Evolutionary conservation across 2,329 filamentous ascomycete species (phyloP).

Genomic region (Cordyceps cateniannulata): DNA sequence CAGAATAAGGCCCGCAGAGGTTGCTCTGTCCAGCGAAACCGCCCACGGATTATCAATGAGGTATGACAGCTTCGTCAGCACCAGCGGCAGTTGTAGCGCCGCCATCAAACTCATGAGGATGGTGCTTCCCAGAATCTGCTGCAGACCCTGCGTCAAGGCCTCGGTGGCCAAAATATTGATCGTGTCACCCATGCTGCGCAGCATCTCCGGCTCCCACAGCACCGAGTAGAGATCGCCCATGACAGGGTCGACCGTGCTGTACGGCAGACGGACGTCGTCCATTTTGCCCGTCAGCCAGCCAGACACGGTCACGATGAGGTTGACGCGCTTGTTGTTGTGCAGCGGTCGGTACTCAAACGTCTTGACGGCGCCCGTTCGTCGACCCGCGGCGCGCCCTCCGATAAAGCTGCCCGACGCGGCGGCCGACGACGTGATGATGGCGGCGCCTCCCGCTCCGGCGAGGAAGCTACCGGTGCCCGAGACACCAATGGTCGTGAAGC

Average conservation of each 20-base stretch:
- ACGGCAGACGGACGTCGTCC: constrained; percentile 91
- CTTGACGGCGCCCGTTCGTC: constrained; percentile 83
- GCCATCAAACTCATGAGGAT: constrained; percentile 87
- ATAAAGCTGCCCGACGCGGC: constrained; percentile 83
- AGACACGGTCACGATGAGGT: constrained; percentile 88
- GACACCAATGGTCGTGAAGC: constrained; percentile 91
- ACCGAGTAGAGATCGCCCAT: constrained; percentile 99
- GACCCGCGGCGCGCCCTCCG: constrained; percentile 75
- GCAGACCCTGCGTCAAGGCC: constrained; percentile 91
- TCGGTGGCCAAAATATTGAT: constrained; percentile 98
- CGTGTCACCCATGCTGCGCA: constrained; percentile 94
- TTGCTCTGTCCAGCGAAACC: constrained; percentile 88
- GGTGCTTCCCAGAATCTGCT: constrained; percentile 89
- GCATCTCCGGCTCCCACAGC: constrained; percentile 96
- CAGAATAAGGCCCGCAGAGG: constrained; percentile 80
- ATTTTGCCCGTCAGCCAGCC: constrained; percentile 99
- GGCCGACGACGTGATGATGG: constrained; percentile 85
- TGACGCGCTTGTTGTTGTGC: constrained; percentile 96
- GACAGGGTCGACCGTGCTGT: constrained; percentile 90
- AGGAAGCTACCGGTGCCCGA: constrained; percentile 84
- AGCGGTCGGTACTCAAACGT: constrained; percentile 96
- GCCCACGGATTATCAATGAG: constrained; percentile 98
- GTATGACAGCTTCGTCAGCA: constrained; percentile 89
- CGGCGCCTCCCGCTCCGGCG: constrained; percentile 84
- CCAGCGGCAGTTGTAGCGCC: constrained; percentile 82